Evolutionary conservation across 2,329 filamentous ascomycete species (phyloP), one percentile per base, ranked within the genome.

Genomic region (Dactylellina parvicollis): DNA sequence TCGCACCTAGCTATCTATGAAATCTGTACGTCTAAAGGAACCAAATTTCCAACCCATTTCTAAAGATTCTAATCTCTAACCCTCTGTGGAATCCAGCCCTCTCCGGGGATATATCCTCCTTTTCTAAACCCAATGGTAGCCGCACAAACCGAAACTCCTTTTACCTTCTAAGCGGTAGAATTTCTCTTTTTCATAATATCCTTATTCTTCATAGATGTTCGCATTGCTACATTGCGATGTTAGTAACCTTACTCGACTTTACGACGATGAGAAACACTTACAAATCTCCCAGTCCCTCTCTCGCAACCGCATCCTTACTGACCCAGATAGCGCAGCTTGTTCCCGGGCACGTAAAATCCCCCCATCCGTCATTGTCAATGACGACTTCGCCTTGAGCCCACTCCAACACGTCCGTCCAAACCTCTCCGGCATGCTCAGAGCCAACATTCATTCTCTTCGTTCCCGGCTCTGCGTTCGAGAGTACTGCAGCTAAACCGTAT

Each of bases 361-460:
- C 89, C 77, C 82, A 88, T 0, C 89, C 89, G 30, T 85, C 82
- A 1, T 81, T 79, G 75, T 87, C 87, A 76, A 91, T 88, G 14
- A 81, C 79, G 0, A 90, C 85, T 73, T 86, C 82, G 0, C 83
- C 83, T 52, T 84, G 77, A 62, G 83, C 83, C 83, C 84, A 86
- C 4, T 82, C 84, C 56, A 88, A 79, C 1, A 90, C 77, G 80
- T 91, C 88, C 0, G 85, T 87, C 88, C 88, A 90, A 38, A 81
- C 79, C 80, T 90, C 86, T 0, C 86, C 87, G 0, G 82, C 82
- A 77, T 88, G 86, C 52, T 81, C 80, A 54, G 82, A 79, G 0
- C 88, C 89, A 10, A 90, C 86, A 71, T 83, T 84, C 88, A 91
- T 90, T 71, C 81, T 83, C 77, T 86, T 87, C 71, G 82, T 80